Base-by-base conservation (phyloP, 768 basidiomycete genomes). In the Gymnopilus dilepis region DNA sequence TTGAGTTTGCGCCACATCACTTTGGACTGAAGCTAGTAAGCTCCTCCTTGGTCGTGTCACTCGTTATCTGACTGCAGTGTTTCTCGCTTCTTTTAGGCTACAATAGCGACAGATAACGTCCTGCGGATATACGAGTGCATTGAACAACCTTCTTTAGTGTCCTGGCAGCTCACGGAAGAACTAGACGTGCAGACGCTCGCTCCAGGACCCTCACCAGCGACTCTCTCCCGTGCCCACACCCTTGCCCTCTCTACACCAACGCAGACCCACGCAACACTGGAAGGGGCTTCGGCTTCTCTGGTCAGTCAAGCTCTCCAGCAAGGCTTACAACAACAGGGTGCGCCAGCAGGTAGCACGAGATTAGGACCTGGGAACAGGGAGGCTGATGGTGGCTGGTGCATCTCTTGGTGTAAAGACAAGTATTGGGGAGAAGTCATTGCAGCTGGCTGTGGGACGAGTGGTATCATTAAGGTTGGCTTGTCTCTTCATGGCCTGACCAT, bases 371-470 rank as follows among this genome's bases (percentile, higher is more conserved):
- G 86, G 0, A 88, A 85, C 65, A 81, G 90, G 41, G 92, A 96
- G 73, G 94, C 94, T 2, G 89, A 94, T 57, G 94, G 94, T 3
- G 96, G 92, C 1, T 98, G 95, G 95, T 91, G 89, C 59, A 75
- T 99, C 42, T 91, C 90, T 7, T 99, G 96, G 95, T 98, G 96
- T 75, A 94, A 94, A 70, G 97, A 99, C 68, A 83, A 85, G 62
- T 97, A 95, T 74, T 97, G 95, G 95, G 97, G 97, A 1, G 92
- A 95, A 70, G 70, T 97, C 19, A 80, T 98, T 51, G 95, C 94
- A 8, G 88, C 87, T 0, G 85, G 87, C 1, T 85, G 84, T 56
- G 95, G 95, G 1, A 81, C 85, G 1, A 84, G 80, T 60, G 91
- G 92, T 0, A 74, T 86, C 21, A 79, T 98, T 45, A 95, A 97